A percentile compares a stretch with the other conserved stretches of the same genome.
Conservation (phyloP, 1,139 yeast species). For the Kodamaea derodonti region DNA sequence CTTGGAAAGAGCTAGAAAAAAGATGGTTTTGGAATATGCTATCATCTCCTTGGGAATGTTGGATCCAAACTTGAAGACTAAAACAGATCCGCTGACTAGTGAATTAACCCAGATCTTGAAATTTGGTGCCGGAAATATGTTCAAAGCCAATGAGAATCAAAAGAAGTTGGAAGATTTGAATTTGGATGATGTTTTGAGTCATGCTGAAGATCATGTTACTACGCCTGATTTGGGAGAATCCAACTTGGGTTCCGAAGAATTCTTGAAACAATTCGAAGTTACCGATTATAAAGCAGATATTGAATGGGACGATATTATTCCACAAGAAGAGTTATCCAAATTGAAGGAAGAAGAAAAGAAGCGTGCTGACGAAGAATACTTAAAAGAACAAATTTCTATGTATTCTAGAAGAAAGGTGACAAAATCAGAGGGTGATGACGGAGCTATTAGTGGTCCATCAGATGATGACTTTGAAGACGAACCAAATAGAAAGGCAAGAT, state of each 20-base stretch:
- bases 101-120: slow-evolving; percentile 91
- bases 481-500: slow-evolving; percentile 24
- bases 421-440: slow-evolving; percentile 29
- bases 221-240: slow-evolving; percentile 97
- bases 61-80: slow-evolving; percentile 52
- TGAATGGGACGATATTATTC: slow-evolving; percentile 99
- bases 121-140: slow-evolving; percentile 99
- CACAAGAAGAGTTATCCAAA: slow-evolving; percentile 85
- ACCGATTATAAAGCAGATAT: slow-evolving; percentile 98
- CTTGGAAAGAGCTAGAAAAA: slow-evolving; percentile 91
- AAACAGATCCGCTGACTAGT: slow-evolving; percentile 70
- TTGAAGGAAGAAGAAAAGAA: slow-evolving; percentile 89
- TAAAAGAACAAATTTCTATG: slow-evolving; percentile 88
- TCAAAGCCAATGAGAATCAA: slow-evolving; percentile 86
- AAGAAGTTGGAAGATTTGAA: slow-evolving; percentile 93
- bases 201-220: slow-evolving; percentile 96
- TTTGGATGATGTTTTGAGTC: slow-evolving; percentile 90
- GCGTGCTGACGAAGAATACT: slow-evolving; percentile 77
- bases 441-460: slow-evolving; percentile 12
- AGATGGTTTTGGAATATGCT: slow-evolving; percentile 97
- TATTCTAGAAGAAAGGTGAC: slow-evolving; percentile 80
- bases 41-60: slow-evolving; percentile 94
- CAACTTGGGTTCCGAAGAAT: slow-evolving; percentile 96
- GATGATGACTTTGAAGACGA: slow-evolving; percentile 41
- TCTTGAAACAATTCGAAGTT: slow-evolving; percentile 93